Evolutionary conservation across 495 filamentous ascomycete genomes (phyloP).

Genomic region (Bacidia rubella): DNA sequence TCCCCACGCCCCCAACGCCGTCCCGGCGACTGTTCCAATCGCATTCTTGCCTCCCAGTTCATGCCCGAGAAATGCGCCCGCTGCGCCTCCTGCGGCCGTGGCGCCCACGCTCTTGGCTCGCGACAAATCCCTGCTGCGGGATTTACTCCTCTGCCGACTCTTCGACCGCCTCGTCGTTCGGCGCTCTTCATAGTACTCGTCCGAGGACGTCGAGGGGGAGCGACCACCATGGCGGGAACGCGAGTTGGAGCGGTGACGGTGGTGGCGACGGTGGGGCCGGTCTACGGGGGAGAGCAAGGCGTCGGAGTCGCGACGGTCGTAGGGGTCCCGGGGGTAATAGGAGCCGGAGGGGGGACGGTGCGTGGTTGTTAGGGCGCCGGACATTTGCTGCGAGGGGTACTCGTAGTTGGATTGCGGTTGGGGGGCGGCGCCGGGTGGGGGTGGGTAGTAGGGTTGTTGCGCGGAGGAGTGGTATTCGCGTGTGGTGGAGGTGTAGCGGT

Average conservation of each 20-base stretch:
- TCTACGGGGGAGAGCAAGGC: neutral
- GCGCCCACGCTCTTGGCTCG: slow-evolving; percentile 28
- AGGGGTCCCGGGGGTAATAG: slow-evolving; percentile 12
- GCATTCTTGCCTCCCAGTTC: slow-evolving; percentile 33
- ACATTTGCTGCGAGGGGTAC: neutral
- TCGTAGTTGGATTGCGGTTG: neutral
- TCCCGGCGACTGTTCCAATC: slow-evolving; percentile 35
- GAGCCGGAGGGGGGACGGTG: slow-evolving; percentile 4
- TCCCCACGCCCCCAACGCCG: slow-evolving; percentile 41
- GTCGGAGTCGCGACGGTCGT: slow-evolving; percentile 1
- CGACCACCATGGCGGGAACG: neutral
- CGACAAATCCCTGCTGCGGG: neutral
- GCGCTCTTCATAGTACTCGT: neutral
- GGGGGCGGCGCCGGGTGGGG: neutral
- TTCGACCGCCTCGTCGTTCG: neutral
- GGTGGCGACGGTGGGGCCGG: neutral
- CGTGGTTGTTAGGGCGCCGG: slow-evolving; percentile 11
- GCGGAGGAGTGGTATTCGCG: too few relatives aligned
- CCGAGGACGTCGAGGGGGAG: neutral
- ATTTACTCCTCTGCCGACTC: neutral
- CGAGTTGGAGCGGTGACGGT: neutral
- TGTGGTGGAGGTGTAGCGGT: neutral
- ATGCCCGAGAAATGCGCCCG: slow-evolving; percentile 38
- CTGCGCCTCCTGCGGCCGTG: slow-evolving; percentile 39
- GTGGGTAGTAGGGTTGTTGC: neutral